A percentile compares a stretch with the other conserved stretches of the same genome.
These are phyloP conservation scores for Candida maltosa DNA, from an alignment of 805 yeast species.

Conservation along the genomic window DNA sequence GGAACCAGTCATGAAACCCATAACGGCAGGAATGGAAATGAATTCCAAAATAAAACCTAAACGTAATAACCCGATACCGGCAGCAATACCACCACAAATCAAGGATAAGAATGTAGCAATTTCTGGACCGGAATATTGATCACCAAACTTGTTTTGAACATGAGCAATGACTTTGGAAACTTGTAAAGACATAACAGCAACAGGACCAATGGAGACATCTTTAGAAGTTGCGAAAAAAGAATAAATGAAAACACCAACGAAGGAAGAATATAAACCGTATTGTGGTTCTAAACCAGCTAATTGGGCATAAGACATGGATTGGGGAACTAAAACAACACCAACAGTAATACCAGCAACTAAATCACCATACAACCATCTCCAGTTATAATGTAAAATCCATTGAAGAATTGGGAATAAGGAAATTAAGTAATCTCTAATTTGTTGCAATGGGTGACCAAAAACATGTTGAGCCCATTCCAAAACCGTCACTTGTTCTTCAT, in stretches of 20 bases:
- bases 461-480: conserved; percentile 25
- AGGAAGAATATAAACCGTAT: conserved; percentile 87
- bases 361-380: conserved; percentile 76
- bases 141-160: conserved; percentile 46
- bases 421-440: conserved; percentile 44
- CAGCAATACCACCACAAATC: conserved; percentile 80
- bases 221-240: conserved; percentile 92
- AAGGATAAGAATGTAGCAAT: conserved; percentile 80
- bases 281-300: conserved; percentile 79
- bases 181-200: conserved; percentile 90
- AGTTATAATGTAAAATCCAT: conserved; percentile 87
- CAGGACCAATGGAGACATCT: conserved; percentile 95
- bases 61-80: conserved; percentile 78
- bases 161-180: conserved; percentile 72
- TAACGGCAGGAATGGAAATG: conserved; percentile 86
- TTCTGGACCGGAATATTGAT: conserved; percentile 54
- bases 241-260: conserved; percentile 85
- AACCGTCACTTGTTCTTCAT: conserved; percentile 31
- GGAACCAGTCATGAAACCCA: conserved; percentile 95
- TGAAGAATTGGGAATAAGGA: conserved; percentile 74
- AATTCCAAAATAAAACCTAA: conserved; percentile 86
- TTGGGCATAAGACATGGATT: conserved; percentile 92
- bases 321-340: conserved; percentile 91
- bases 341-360: conserved; percentile 90
- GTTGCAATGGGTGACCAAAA: conserved; percentile 36